A percentile compares a stretch with the other conserved stretches of the same genome.
Conservation (phyloP, 768 basidiomycete genomes). For the Leccinum broughii region DNA sequence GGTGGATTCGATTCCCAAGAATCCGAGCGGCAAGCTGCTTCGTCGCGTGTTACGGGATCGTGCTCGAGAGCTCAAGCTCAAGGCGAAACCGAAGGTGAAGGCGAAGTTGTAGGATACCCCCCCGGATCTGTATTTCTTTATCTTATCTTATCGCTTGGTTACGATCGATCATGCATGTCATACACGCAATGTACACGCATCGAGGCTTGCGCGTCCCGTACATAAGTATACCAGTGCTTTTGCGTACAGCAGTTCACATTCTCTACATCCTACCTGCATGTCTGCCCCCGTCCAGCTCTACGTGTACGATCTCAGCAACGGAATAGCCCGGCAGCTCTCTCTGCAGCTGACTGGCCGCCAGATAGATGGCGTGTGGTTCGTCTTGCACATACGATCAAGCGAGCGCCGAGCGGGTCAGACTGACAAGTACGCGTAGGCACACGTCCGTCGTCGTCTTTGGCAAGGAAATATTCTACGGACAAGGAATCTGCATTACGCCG, state of each 20-base stretch:
- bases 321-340: constrained; percentile 79
- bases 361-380: constrained; percentile 91
- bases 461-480: constrained; percentile 88
- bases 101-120: constrained; percentile 24
- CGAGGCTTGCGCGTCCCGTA: constrained; percentile 20
- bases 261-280: constrained; percentile 13
- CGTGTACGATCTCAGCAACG: constrained; percentile 89
- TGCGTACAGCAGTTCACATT: constrained; percentile 5
- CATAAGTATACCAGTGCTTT: background rate
- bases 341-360: constrained; percentile 81
- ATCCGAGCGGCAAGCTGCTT: constrained; percentile 61
- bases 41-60: constrained; percentile 53
- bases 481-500: constrained; percentile 67
- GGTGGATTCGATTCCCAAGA: constrained; percentile 55
- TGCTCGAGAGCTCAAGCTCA: constrained; percentile 37
- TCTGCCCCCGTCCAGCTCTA: constrained; percentile 67
- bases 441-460: constrained; percentile 88
- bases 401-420: too few relatives aligned
- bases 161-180: background rate
- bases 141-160: constrained; percentile 25
- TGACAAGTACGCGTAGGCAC: constrained; percentile 56
- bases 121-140: background rate
- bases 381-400: background rate
- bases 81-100: constrained; percentile 21
- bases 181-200: background rate